Percentiles rank a stretch among this genome's conserved stretches.
Evolutionary conservation across 1,284 basidiomycete species (phyloP).

Genomic region (Rhizopogon hawkerae): DNA sequence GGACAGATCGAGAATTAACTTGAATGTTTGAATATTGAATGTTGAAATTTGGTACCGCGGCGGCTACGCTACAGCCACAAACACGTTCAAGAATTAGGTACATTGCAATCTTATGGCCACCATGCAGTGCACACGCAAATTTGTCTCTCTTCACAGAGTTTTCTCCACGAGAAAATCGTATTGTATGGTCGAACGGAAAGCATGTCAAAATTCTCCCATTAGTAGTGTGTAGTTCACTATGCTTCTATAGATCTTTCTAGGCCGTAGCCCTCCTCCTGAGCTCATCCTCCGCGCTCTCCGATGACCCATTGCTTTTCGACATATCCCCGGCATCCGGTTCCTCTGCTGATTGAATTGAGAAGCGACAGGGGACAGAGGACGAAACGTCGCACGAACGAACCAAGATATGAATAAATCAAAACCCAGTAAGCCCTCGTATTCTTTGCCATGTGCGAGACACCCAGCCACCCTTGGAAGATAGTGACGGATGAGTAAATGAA

Average conservation of each 20-base stretch:
- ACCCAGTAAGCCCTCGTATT: constrained; percentile 59
- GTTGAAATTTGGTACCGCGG: constrained; percentile 8
- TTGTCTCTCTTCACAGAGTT: constrained; percentile 3
- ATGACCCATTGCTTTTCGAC: constrained; percentile 16
- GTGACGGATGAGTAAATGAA: constrained; percentile 49
- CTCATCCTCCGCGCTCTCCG: constrained; percentile 27
- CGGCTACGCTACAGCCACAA: background rate
- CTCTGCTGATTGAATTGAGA: constrained; percentile 26
- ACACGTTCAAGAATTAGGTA: constrained; percentile 3
- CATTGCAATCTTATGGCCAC: constrained; percentile 3
- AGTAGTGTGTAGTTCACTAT: constrained; percentile 9
- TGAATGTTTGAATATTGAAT: background rate
- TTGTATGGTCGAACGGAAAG: constrained; percentile 8
- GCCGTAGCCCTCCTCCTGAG: constrained; percentile 35
- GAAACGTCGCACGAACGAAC: constrained; percentile 23
- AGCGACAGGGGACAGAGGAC: constrained; percentile 34
- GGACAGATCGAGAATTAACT: constrained; percentile 3
- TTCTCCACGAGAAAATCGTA: constrained; percentile 16
- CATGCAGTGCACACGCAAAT: constrained; percentile 3
- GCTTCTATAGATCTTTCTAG: constrained; percentile 30
- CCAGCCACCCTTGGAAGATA: constrained; percentile 51
- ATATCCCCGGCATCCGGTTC: constrained; percentile 12
- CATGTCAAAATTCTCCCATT: constrained; percentile 17
- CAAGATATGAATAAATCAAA: constrained; percentile 47
- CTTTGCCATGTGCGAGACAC: constrained; percentile 59